Evolutionary conservation across 352 stramenopile species (phyloP), one percentile per base, ranked within the genome.

Genomic region (Pythium diclinum): DNA sequence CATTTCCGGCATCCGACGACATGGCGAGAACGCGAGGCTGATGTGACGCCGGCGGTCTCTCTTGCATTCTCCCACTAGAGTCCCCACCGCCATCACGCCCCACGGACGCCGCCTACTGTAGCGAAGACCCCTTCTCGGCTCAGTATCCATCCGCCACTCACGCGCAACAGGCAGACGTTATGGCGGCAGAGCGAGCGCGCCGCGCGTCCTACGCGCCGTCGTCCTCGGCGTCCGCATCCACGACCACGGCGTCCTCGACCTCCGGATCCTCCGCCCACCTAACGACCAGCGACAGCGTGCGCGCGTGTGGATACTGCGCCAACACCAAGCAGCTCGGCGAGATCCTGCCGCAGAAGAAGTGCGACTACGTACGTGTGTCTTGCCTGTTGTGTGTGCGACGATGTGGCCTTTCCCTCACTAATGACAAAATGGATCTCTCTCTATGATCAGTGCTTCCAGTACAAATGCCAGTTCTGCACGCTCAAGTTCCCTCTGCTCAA

Each of bases 381-480:
- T 3, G n/a, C 23, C 3, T 54, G 51, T 6, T 30, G 25, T 28
- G 25, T 28, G 25, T 28, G 25, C 3, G 25, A 21, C 7, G 38
- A 17, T 48, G 21, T n/a, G 11, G 14, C 33, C 33, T 40, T 54
- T 48, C 61, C n/a, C 10, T 34, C 46, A 17, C 8, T 28, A 3
- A 3, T 28, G 25, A 28, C 25, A 28, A 28, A 28, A 28, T 61
- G 49, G 3, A 25, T 63, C 14, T 19, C 61, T 19, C 28, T 9
- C 19, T 55, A 10, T 3, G 62, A 16, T 11, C 46, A 85, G 74
- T 87, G 78, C 54, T 73, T 69, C 23, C 62, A 78, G 61, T 80
- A 68, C 69, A 78, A 79, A 55, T 87, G 78, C 56, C 76, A 85
- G 67, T 87, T 87, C 62, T 87, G 78, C 57, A 87, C 78, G 28